Evolutionary conservation across 495 filamentous ascomycete species (phyloP).

Genomic region (Aspergillus homomorphus): DNA sequence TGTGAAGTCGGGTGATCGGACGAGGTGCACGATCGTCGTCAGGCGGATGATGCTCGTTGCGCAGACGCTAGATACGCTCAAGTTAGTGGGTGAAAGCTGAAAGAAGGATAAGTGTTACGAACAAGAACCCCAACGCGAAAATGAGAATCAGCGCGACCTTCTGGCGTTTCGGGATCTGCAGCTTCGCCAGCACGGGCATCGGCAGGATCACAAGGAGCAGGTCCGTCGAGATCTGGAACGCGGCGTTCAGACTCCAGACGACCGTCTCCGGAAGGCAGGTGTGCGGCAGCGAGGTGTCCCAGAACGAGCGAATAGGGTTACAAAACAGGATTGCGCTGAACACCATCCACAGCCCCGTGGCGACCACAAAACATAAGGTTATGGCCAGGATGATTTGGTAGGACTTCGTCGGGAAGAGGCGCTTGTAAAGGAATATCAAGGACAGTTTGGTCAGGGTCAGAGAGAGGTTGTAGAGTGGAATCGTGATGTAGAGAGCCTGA

Average conservation of each 20-base stretch:
- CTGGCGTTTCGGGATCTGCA: conserved; percentile 40
- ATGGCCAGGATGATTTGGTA: conserved; percentile 29
- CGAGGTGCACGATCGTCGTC: conserved; percentile 13
- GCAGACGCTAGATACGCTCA: conserved; percentile 33
- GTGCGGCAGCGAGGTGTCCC: conserved; percentile 11
- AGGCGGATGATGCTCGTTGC: conserved; percentile 37
- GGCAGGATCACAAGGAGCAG: conserved; percentile 48
- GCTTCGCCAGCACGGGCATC: conserved; percentile 35
- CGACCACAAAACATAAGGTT: conserved; percentile 31
- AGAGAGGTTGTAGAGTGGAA: conserved; percentile 42
- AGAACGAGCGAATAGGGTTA: conserved; percentile 31
- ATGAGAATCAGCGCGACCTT: conserved; percentile 40
- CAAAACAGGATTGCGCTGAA: conserved; percentile 42
- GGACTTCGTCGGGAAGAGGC: conserved; percentile 35
- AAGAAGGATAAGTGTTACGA: conserved; percentile 13
- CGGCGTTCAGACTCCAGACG: conserved; percentile 42
- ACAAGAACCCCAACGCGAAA: conserved; percentile 52
- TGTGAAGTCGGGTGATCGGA: conserved; percentile 17
- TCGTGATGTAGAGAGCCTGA: conserved; percentile 36
- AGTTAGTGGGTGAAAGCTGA: neutral
- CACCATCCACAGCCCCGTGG: conserved; percentile 36
- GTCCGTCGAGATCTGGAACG: conserved; percentile 47
- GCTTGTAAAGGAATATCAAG: conserved; percentile 37
- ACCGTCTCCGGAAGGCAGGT: conserved; percentile 34
- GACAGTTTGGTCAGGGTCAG: conserved; percentile 46